Conservation (phyloP, 73 alveolate species). For the Paramecium pentaurelia region DNA sequence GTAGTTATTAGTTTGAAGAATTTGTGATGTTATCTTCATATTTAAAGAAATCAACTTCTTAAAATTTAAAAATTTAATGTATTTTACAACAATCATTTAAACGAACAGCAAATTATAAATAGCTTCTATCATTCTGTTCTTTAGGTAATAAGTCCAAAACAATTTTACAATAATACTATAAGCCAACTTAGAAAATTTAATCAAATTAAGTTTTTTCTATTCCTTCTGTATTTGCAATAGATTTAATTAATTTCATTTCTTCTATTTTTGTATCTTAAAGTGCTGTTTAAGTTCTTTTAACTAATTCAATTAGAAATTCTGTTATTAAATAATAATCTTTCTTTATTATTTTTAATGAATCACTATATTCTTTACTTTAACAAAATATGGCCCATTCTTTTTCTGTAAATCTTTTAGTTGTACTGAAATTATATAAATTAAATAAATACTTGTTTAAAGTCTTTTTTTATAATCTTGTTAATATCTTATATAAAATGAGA, state of each 20-base stretch:
- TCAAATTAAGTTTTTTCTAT: not conserved
- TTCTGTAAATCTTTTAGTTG: not conserved
- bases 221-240: not conserved
- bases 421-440: not conserved
- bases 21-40: not conserved
- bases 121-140: not conserved
- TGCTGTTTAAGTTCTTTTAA: not conserved
- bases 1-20: not conserved
- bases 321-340: not conserved
- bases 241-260: not conserved
- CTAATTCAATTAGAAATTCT: not conserved
- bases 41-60: not conserved
- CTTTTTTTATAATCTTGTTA: not conserved
- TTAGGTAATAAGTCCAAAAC: not conserved
- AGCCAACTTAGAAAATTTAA: not conserved
- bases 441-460: not conserved
- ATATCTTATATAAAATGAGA: not conserved
- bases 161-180: not conserved
- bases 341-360: not conserved
- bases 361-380: not conserved
- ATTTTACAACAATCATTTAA: not conserved
- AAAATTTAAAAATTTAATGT: not conserved
- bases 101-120: not conserved
- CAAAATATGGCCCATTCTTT: slow-evolving; percentile 19
- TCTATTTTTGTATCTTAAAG: not conserved